Base-by-base conservation (phyloP, 1,284 basidiomycete genomes). In the Boletus semigastroideus region DNA sequence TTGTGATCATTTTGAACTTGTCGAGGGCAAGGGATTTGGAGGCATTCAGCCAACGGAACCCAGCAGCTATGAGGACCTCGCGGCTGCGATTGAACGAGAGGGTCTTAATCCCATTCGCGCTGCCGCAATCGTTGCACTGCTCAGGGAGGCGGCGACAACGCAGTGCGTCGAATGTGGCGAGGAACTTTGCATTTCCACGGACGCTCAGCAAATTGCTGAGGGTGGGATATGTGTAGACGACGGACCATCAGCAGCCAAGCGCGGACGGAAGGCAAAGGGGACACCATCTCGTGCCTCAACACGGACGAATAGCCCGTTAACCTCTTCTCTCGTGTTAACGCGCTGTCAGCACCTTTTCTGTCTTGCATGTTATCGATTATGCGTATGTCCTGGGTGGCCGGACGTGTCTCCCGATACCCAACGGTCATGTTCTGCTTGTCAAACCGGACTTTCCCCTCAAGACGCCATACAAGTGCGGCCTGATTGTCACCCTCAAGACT, bases 271-370 rank as follows among this genome's bases (percentile, higher is more conserved):
- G 65, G 62, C 72, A 30, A 86, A 88, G 64, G 73, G 72, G 11
- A 46, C 72, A 8, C 56, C 72, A 25, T 89, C 87, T 38, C 82
- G 86, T n/a, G 74, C 73, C 0, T 78, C 84, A 1, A 90, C 86
- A 34, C 81, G 87, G 40, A 80, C 82, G 42, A 89, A 74, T 61
- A 89, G 85, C 60, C 87, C 88, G 7, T 74, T 76, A 20, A 67
- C 67, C 12, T 75, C 78, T 5, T 80, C 78, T 17, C 79, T 84
- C 3, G 72, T 97, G 44, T 71, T 99, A 62, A 98, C 97, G 8
- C 83, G 88, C 52, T 99, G 97, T 71, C 90, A 94, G 64, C 97
- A 99, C 70, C 76, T 98, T 30, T 95, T 92, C 70, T 98, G 94
- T 65, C 64, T 86, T 9, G 73, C 72, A 17, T 98, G 94, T 72